Evolutionary conservation across 805 yeast species (phyloP).

Genomic region (Ogataea nonfermentans): DNA sequence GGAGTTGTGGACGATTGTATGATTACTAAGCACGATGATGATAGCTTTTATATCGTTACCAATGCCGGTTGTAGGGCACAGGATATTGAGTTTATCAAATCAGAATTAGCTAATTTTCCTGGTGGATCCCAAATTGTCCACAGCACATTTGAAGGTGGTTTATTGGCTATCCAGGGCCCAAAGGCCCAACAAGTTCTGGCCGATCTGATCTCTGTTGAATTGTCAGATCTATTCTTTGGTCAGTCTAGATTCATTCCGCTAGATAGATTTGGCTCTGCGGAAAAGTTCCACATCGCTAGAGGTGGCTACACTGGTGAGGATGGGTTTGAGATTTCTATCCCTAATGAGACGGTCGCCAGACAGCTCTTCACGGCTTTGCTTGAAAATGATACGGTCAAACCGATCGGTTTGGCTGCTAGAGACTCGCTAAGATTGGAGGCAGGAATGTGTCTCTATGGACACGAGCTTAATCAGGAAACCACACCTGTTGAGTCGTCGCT

Average conservation of each 20-base stretch:
- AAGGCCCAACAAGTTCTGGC: conserved; percentile 66
- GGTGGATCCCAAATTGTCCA: conserved; percentile 28
- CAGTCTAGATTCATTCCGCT: conserved; percentile 50
- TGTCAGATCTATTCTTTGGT: conserved; percentile 72
- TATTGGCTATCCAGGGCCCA: conserved; percentile 94
- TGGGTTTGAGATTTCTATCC: conserved; percentile 90
- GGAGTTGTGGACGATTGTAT: conserved; percentile 95
- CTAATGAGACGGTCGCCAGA: conserved; percentile 50
- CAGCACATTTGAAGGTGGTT: conserved; percentile 62
- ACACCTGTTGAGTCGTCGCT: conserved; percentile 90
- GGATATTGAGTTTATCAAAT: conserved; percentile 63
- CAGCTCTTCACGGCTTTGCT: conserved; percentile 63
- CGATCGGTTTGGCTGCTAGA: conserved; percentile 97
- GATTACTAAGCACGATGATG: conserved; percentile 79
- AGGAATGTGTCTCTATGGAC: conserved; percentile 97
- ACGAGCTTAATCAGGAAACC: conserved; percentile 74
- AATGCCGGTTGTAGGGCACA: conserved; percentile 93
- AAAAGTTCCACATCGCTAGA: conserved; percentile 75
- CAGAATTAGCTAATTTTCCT: conserved; percentile 43
- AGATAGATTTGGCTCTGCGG: conserved; percentile 39
- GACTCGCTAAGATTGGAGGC: conserved; percentile 95
- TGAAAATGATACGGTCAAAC: conserved; percentile 57
- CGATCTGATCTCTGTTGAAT: conserved; percentile 56
- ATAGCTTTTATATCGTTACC: conserved; percentile 79
- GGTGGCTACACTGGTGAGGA: conserved; percentile 99